Evolutionary conservation across 2,329 filamentous ascomycete genomes (phyloP), one percentile per base, ranked within the genome.

Genomic region (Venturia pyrina): DNA sequence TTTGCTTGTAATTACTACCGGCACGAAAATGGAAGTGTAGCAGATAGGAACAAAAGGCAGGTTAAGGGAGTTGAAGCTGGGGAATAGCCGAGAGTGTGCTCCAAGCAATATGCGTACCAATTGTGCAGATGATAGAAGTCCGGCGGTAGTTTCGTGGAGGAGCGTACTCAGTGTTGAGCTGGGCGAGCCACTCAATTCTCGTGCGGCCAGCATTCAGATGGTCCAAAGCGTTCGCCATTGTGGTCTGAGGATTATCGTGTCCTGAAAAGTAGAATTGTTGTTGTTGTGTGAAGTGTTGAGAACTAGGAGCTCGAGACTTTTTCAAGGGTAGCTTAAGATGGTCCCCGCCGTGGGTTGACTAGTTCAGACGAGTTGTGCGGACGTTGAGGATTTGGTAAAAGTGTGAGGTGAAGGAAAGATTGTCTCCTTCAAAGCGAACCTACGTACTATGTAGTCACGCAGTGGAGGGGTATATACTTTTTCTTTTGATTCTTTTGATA

Each of bases 71-170:
- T n/a, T 21, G 50, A 57, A 66, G 41, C n/a, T 34, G 24, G n/a
- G 65, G 41, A 59, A 24, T 37, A n/a, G 63, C 53, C 66, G 62
- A 19, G 63, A 7, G 50, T n/a, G 40, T 13, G 34, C 10, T 15
- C 56, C 41, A 41, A 48, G 40, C 28, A 40, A 44, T 37, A 66
- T 37, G 53, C 81, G 73, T 78, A 87, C 85, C 95, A 77, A 99
- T 98, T 73, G 95, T 98, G 83, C 93, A 92, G 80, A 99, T 97
- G 82, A 99, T 99, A 76, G 93, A 96, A 69, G 93, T 96, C 72
- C 95, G 89, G 75, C 95, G 91, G 81, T 95, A 96, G 83, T 96
- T 93, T 80, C 89, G 90, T 73, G 88, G 85, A 66, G 93, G 93
- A 73, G 85, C 83, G 82, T 89, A 92, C 76, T 95, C 90, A 70